Evolutionary conservation across 345 rosid species (phyloP), one percentile per base, ranked within the genome.

Genomic region (Cardamine resedifolia): DNA sequence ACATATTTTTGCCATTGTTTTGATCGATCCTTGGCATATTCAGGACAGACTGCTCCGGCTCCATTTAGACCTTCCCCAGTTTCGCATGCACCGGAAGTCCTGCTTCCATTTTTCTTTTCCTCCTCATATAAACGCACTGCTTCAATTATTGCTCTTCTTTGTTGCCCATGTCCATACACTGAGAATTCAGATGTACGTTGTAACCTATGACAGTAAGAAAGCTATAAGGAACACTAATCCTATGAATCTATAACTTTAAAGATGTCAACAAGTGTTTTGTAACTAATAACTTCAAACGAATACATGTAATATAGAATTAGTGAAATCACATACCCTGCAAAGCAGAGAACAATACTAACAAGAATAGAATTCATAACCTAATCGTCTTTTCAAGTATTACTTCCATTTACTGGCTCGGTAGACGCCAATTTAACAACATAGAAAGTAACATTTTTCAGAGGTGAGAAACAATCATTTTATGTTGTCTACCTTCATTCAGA

Each of bases 1-100:
- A 93, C 96, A 77, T 81, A 90, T 78, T 87, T 93, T 73, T 79
- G 98, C 98, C 98, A 93, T 79, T 86, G 89, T 84, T 86, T 89
- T 26, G 98, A 88, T 77, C 68, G 79, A 68, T 93, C 96, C 81
- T 84, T 93, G 60, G 84, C 85, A 79, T 81, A 71, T 70, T 80
- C 82, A 9, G 87, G 84, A 78, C 79, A 71, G 62, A 57, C 68
- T 62, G 74, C 62, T 65, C 71, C 84, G 71, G 34, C 72, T 24
- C 61, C 73, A 30, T 60, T 69, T 41, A n/a, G 34, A 76, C 45
- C 80, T 74, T 84, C 84, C 73, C 30, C 75, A 71, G 47, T 57
- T 62, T 85, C 83, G 72, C 79, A 72, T 59, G 76, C 77, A 52
- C 59, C 78, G 4, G 68, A 44, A 56, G 70, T 74, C 44, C 58